A percentile compares a stretch with the other conserved stretches of the same genome.
Conservation (phyloP, 1,284 basidiomycete genomes). For the Pascua guehoae region DNA sequence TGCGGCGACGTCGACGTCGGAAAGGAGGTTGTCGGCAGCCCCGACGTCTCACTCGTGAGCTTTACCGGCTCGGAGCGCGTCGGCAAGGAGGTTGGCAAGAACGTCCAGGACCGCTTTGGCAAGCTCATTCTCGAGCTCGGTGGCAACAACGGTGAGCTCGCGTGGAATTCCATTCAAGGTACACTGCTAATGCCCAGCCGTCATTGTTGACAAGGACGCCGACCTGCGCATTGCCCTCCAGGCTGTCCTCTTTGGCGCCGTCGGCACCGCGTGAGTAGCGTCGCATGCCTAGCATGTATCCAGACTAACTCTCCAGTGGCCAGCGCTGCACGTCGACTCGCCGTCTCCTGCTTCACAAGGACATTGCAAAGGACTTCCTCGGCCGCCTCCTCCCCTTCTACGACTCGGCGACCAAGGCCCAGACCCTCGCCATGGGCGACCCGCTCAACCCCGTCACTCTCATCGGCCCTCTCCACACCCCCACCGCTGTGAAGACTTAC, state of each 20-base stretch:
- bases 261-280: conserved; percentile 66
- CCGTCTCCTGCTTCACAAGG: conserved; percentile 78
- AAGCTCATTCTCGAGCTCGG: conserved; percentile 73
- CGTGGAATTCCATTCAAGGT: no score
- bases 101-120: conserved; percentile 60
- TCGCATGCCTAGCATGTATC: no score
- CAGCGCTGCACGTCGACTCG: conserved; percentile 93
- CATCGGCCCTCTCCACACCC: conserved; percentile 81
- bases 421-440: conserved; percentile 67
- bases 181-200: conserved; percentile 44
- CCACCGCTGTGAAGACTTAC: conserved; percentile 64
- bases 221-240: conserved; percentile 84
- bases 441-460: conserved; percentile 70
- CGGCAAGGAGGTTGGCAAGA: conserved; percentile 76
- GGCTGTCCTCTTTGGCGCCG: conserved; percentile 78
- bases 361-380: conserved; percentile 72
- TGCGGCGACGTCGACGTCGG: conserved; percentile 80
- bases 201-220: conserved; percentile 88
- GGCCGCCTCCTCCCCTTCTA: conserved; percentile 60
- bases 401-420: conserved; percentile 57
- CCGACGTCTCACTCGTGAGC: conserved; percentile 76
- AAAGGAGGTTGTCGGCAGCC: conserved; percentile 68
- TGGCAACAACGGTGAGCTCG: conserved; percentile 71
- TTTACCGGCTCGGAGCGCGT: conserved; percentile 91
- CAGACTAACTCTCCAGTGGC: conserved; percentile 49